A percentile compares a stretch with the other conserved stretches of the same genome.
Evolutionary conservation across 1,284 basidiomycete species (phyloP).

Genomic region (Ganoderma leucocontextum): DNA sequence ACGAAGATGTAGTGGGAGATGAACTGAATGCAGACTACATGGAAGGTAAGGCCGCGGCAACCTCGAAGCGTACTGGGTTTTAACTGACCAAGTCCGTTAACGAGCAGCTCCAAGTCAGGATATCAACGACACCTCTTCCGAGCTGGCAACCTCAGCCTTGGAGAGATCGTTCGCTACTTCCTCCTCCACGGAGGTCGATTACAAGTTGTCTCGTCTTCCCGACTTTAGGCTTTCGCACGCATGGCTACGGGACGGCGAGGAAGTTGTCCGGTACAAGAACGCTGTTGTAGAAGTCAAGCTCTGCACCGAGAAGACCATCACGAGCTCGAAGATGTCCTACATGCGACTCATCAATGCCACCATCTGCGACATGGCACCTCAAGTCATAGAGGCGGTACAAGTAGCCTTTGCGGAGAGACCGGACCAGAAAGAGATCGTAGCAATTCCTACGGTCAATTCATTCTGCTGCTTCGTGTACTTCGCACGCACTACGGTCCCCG

Average conservation of each 20-base stretch:
- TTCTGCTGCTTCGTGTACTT: background rate
- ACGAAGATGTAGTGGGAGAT: background rate
- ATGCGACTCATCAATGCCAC: background rate
- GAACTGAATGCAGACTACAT: no score
- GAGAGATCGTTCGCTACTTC: background rate
- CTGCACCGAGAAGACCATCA: background rate
- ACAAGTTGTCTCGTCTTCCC: background rate
- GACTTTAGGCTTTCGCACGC: background rate
- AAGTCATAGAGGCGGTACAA: background rate
- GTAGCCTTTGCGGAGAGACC: background rate
- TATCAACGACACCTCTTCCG: no score
- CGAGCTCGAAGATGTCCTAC: background rate
- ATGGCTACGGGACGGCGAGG: background rate
- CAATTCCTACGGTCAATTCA: background rate
- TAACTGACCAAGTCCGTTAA: background rate
- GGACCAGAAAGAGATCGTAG: background rate
- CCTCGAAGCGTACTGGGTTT: background rate
- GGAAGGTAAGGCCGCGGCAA: no score
- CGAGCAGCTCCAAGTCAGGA: background rate
- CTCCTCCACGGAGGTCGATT: background rate
- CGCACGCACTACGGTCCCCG: background rate
- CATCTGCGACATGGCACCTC: background rate
- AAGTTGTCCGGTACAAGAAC: background rate
- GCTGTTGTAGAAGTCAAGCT: constrained; percentile 1
- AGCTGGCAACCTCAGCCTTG: background rate